Percentiles rank a stretch among this genome's conserved stretches.
Conservation (phyloP, 2,329 filamentous ascomycete species). For the Fusarium gaditjirri region DNA sequence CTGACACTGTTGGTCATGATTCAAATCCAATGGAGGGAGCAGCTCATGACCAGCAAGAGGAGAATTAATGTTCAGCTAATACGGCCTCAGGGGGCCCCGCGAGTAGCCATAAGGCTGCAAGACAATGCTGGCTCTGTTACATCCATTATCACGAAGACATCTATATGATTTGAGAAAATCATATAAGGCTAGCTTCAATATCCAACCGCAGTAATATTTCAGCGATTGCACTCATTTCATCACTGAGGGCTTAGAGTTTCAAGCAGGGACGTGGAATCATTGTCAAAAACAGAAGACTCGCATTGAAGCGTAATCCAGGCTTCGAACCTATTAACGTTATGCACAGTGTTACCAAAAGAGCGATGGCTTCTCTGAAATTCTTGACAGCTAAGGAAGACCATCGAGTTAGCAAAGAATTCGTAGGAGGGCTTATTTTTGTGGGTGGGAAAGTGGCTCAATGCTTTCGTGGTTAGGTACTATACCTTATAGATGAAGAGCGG, state of each 20-base stretch:
- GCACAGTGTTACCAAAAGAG: neutral
- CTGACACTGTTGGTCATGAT: neutral
- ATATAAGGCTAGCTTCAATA: accelerated
- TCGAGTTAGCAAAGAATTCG: neutral
- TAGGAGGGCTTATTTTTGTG: neutral
- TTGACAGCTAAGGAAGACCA: neutral
- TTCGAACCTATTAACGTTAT: neutral
- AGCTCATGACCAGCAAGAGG: neutral
- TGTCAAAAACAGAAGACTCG: neutral
- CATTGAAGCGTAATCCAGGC: neutral
- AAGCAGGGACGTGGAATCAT: neutral
- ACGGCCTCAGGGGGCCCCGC: neutral
- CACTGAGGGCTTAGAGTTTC: neutral
- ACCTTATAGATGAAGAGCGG: slow-evolving; percentile 10
- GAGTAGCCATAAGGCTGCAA: neutral
- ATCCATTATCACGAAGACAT: neutral
- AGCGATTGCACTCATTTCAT: neutral
- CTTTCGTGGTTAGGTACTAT: neutral
- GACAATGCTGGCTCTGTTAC: neutral
- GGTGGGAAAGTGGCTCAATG: neutral
- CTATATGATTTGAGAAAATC: neutral
- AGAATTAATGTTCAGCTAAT: neutral
- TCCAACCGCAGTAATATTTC: neutral
- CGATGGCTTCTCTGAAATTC: too few relatives aligned
- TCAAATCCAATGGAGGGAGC: neutral